phyloP scores from a whole-genome alignment of 768 basidiomycete genomes.

The Lactifluus pinguis region DNA sequence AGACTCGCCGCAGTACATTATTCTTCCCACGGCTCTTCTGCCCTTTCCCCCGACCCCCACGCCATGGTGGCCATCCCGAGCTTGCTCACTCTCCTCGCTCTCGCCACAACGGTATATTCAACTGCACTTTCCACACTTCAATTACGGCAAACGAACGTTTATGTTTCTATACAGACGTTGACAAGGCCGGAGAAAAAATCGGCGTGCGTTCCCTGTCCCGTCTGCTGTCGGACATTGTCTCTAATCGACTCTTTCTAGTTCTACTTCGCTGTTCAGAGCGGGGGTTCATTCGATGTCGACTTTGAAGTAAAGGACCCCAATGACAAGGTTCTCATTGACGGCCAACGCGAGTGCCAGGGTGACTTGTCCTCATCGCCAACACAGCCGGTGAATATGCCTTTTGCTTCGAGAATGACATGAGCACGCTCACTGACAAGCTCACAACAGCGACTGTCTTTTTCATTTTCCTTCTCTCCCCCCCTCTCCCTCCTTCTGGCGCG shows the following conservation, averaged over 20 bases:
- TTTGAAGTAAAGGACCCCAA: conserved; percentile 86
- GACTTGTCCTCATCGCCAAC: conserved; percentile 96
- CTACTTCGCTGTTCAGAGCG: conserved; percentile 98
- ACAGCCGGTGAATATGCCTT: conserved; percentile 85
- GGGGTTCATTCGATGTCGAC: conserved; percentile 94
- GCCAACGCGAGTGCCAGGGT: conserved; percentile 83
- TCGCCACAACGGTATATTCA: conserved; percentile 27
- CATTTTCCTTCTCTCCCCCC: too few species aligned
- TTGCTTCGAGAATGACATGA: conserved; percentile 98
- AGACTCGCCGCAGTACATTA: too few species aligned
- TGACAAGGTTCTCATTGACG: conserved; percentile 81
- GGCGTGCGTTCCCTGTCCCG: conserved; percentile 44
- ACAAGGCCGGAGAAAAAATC: conserved; percentile 92
- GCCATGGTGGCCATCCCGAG: conserved; percentile 16
- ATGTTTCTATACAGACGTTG: conserved; percentile 97
- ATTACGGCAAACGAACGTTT: conserved; percentile 70
- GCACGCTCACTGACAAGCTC: conserved; percentile 89
- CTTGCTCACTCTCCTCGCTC: conserved; percentile 15
- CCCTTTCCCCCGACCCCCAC: not conserved
- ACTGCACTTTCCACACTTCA: conserved; percentile 74
- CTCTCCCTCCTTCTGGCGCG: too few species aligned
- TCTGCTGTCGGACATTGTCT: not conserved
- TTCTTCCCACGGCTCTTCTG: conserved; percentile 10
- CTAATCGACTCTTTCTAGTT: conserved; percentile 45
- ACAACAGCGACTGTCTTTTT: too few species aligned